Base-by-base conservation (phyloP, 208 protist genomes). In the Trypanosoma congolense region DNA sequence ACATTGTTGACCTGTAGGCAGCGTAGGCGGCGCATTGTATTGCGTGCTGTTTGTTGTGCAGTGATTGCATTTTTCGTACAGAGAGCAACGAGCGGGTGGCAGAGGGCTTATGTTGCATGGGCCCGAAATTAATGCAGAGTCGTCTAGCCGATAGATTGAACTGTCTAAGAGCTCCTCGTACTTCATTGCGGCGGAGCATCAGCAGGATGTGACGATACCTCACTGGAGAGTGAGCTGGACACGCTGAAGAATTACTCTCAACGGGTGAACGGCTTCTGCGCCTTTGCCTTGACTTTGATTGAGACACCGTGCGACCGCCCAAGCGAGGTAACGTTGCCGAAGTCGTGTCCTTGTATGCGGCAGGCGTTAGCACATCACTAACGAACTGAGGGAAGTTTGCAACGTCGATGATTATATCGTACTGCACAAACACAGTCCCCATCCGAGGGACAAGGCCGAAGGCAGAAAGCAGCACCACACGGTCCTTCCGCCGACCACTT, bases 1-100 rank as follows among this genome's bases (percentile, higher is more conserved):
- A 59, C 83, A 91, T 91, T 19, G 74, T 78, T 12, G 66, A 65
- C 31, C 73, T 66, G 61, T 87, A 91, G 8, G 79, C 83, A 18
- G 62, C 52, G 55, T 78, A 91, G 16, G 77, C 79, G 0, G 46
- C 67, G 43, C 84, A 84, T 29, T 80, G 70, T 10, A 91, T 31
- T 1, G 61, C 51, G 56, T 87, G 87, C 28, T 85, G 57, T 44
- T 82, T 82, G 48, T 71, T 69, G 64, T 87, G 61, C 54, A 87
- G 52, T 26, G 73, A 70, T 26, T 73, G 65, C 19, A 90, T 60
- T 53, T 82, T 80, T 56, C 86, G 73, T 12, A 68, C 60, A 24
- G 73, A 43, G 35, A 86, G 54, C 14, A 78, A 51, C 56, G 68
- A 80, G 22, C 71, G 65, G 12, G 58, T 70, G 31, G 50, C 31